Evolutionary conservation across 1,284 basidiomycete species (phyloP), one percentile per base, ranked within the genome.

Genomic region (Cutaneotrichosporon sp.): DNA sequence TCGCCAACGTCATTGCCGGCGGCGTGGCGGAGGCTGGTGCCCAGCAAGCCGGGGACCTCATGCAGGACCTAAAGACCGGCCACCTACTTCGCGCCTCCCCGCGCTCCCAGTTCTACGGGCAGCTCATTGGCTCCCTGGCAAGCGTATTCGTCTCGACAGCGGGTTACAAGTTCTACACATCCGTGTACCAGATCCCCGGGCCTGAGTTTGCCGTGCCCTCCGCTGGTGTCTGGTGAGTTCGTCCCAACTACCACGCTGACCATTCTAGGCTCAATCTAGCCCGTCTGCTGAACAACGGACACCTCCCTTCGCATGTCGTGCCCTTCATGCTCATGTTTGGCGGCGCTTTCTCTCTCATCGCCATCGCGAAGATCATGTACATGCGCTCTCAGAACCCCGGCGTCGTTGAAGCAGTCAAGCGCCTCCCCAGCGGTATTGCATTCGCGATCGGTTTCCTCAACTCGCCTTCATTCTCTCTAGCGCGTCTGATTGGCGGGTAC

Each of bases 41-140:
- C 22, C 88, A 89, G 75, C 91, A 96, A 84, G 91, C 93, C 8
- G 94, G 93, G 16, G 93, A 97, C 71, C 82, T 97, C 17, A 97
- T 97, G 92, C 93, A 97, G 77, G 94, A 97, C 72, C 79, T 97
- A 61, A 97, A 97, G 77, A 97, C 93, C 1, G 94, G 94, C 0
- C 87, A 92, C 68, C 79, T 97, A 19, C 81, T 93, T 47, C 83
- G 82, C 57, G 91, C 89, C 5, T 90, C 89, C 9, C 89, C 89
- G 22, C 79, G 88, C 65, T 87, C 87, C 3, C 88, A 91, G 64
- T 92, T 92, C 70, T 90, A 84, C 64, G 86, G 87, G 10, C 90
- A 96, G 72, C 77, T 96, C 53, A 85, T 94, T 54, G 91, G 91
- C 25, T 90, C 88, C 10, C 80, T 84, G 0, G 79, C 92, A 5